These are phyloP conservation scores for Trifolium fragiferum DNA, from an alignment of 306 rosid species.

Conservation along the genomic window DNA sequence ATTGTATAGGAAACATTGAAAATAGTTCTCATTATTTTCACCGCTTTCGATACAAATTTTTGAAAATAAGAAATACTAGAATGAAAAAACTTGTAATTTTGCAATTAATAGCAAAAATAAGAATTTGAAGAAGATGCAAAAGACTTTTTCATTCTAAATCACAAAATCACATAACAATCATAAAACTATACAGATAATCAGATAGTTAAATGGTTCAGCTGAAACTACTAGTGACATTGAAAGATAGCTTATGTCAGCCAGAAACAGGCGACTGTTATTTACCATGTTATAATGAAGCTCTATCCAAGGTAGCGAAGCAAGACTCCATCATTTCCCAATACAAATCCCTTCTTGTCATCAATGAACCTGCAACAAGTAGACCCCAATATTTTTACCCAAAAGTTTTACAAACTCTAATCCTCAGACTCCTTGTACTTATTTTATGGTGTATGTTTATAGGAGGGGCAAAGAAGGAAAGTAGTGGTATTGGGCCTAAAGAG, in stretches of 20 bases:
- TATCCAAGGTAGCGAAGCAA: slow-evolving; percentile 94
- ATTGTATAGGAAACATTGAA: background rate
- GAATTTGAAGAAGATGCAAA: background rate
- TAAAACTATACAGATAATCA: slow-evolving; percentile 14
- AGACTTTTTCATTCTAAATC: slow-evolving; percentile 24
- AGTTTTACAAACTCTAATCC: slow-evolving; percentile 9
- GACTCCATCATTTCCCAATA: slow-evolving; percentile 94
- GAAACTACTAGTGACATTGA: slow-evolving; percentile 18
- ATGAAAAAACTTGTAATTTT: background rate
- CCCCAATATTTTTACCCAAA: slow-evolving; percentile 26
- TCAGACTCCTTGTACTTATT: slow-evolving; percentile 27
- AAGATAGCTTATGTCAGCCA: slow-evolving; percentile 17
- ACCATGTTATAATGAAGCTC: slow-evolving; percentile 54
- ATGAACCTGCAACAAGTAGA: slow-evolving; percentile 66
- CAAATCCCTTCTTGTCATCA: slow-evolving; percentile 85
- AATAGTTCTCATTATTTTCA: background rate
- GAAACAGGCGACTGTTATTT: slow-evolving; percentile 35
- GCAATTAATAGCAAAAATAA: background rate
- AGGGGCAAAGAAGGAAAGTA: background rate
- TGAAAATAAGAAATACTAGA: background rate
- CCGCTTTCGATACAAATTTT: background rate
- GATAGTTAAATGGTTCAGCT: slow-evolving; percentile 12
- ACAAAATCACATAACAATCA: background rate
- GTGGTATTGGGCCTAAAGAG: background rate
- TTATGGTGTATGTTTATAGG: slow-evolving; percentile 7